These are phyloP conservation scores for Amaranthus tricolor DNA, from an alignment of 179 eudicot genomes.

Conservation along the genomic window DNA sequence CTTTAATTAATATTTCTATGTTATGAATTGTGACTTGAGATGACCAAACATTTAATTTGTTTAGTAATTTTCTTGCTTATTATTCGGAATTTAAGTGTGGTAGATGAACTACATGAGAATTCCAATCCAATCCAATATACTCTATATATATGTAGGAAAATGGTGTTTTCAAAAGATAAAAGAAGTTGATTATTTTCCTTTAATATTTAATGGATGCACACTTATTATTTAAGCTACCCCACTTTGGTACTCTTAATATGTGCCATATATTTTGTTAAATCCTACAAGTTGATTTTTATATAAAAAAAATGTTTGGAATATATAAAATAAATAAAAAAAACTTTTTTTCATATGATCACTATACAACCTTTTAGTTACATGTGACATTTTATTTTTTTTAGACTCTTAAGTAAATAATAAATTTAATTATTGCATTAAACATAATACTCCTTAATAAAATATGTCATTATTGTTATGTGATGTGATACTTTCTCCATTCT, in stretches of 20 bases:
- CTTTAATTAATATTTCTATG: slow-evolving; percentile 7
- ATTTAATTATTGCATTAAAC: no score
- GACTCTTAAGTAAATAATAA: no score
- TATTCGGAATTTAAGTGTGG: slow-evolving; percentile 2
- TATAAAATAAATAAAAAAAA: no score
- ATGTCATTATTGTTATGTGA: no score
- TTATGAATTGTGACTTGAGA: slow-evolving; percentile 8
- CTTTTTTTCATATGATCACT: no score
- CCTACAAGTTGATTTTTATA: no score
- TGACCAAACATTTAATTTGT: neutral
- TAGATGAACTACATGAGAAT: slow-evolving; percentile 18
- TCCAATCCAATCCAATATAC: neutral
- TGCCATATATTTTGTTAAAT: neutral
- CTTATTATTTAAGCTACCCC: neutral
- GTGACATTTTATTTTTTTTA: no score
- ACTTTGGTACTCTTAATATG: neutral
- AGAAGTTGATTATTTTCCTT: neutral
- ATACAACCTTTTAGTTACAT: no score
- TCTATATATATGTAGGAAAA: slow-evolving; percentile 6
- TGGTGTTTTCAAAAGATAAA: slow-evolving; percentile 12
- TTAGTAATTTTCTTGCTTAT: neutral
- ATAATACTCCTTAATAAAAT: no score
- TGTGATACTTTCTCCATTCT: no score
- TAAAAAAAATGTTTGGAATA: no score
- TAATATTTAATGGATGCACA: neutral